Evolutionary conservation across 2,329 filamentous ascomycete genomes (phyloP), one percentile per base, ranked within the genome.

Genomic region (Neopestalotiopsis sp.): DNA sequence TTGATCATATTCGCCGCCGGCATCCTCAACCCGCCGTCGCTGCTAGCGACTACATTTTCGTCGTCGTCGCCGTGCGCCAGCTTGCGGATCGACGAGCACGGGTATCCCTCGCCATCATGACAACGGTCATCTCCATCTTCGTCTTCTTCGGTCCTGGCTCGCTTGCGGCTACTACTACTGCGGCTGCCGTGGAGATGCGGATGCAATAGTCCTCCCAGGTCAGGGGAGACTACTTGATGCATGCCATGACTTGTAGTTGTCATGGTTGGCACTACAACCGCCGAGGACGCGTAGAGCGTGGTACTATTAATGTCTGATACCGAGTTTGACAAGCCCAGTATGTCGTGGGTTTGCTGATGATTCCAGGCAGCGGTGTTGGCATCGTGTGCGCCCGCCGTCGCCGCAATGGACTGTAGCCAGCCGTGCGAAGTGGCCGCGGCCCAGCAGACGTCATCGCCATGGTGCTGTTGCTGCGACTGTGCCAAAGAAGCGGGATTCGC

Each of bases 71-170:
- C 24, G 45, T 69, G 76, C 61, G 75, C 72, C 6, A 77, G 71
- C 69, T 77, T 78, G 40, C 76, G 73, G 42, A 77, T 73, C 28
- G 75, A 34, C 12, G 20, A 71, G 34, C 56, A 30, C 4, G 65
- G 67, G 56, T 58, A 62, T 65, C 66, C n/a, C 45, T 38, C 34
- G 10, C 10, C 10, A 38, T 38, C 10, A 28, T 28, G 24, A 28
- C 24, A 4, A 10, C 17, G 24, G 5, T 53, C 49, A 71, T 71
- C 42, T 67, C 71, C 69, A 72, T 74, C 71, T 9, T 70, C 71
- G 28, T 71, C 74, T 13, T 76, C 79, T 1, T 75, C 68, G 64
- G 74, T 73, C 61, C 79, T 77, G 53, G 74, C 73, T 14, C 79
- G 74, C 75, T 80, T 81, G 70, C 75, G 78, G 12, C 76, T 73